These are phyloP conservation scores for Cladosporium sp. DNA, from an alignment of 2,329 filamentous ascomycete species.

Conservation along the genomic window DNA sequence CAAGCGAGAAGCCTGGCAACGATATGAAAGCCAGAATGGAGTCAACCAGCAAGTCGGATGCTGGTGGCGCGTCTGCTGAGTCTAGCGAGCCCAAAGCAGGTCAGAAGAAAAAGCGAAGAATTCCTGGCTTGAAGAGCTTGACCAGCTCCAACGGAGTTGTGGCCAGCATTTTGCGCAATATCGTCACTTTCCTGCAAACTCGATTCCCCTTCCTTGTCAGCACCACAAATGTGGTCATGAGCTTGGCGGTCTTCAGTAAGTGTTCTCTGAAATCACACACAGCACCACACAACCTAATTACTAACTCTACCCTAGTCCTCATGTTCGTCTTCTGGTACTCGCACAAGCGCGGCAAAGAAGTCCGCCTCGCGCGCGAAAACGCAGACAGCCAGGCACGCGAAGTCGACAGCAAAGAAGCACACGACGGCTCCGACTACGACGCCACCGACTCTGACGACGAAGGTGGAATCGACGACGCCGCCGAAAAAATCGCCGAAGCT, in stretches of 20 bases:
- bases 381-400: conserved; percentile 15
- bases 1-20: conserved; percentile 64
- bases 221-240: conserved; percentile 89
- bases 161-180: conserved; percentile 81
- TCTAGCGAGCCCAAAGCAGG: conserved; percentile 28
- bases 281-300: neutral
- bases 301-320: conserved; percentile 60
- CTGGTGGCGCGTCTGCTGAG: conserved; percentile 20
- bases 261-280: conserved; percentile 27
- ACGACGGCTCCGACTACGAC: conserved; percentile 19
- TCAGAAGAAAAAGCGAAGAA: conserved; percentile 64
- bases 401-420: conserved; percentile 21
- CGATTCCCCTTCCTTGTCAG: conserved; percentile 83
- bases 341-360: conserved; percentile 89
- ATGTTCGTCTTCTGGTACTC: conserved; percentile 98
- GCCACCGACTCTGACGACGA: conserved; percentile 25
- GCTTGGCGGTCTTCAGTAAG: conserved; percentile 82
- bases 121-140: conserved; percentile 74
- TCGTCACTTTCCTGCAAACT: conserved; percentile 82
- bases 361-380: conserved; percentile 58
- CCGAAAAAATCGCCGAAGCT: conserved; percentile 17
- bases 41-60: conserved; percentile 36
- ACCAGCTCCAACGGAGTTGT: conserved; percentile 86
- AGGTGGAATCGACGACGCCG: conserved; percentile 16
- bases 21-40: conserved; percentile 40